phyloP scores from a whole-genome alignment of 345 rosid genomes.

The Sisymbrium irio region DNA sequence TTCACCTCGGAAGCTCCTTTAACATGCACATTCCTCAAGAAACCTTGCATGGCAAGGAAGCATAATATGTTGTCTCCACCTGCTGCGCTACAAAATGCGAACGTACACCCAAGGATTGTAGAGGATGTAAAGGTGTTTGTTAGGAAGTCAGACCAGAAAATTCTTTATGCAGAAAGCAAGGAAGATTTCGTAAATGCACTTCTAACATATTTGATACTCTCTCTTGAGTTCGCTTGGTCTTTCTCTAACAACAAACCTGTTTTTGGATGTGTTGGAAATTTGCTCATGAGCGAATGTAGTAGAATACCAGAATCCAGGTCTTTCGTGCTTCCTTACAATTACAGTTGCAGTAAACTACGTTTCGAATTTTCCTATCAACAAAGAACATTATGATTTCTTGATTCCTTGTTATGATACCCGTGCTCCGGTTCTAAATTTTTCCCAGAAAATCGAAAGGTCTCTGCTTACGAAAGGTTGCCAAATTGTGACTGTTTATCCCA shows the following conservation, averaged over 20 bases:
- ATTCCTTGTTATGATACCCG: too few species aligned
- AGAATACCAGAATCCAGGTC: background rate
- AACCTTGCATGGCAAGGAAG: background rate
- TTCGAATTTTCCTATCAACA: background rate
- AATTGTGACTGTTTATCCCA: too few species aligned
- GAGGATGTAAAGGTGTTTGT: background rate
- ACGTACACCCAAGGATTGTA: too few species aligned
- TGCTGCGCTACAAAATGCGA: too few species aligned
- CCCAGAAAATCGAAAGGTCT: too few species aligned
- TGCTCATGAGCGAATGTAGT: background rate
- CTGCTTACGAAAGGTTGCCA: too few species aligned
- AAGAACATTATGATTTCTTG: too few species aligned
- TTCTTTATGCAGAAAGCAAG: background rate
- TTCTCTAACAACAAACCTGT: background rate
- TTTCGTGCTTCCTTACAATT: background rate
- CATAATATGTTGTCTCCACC: background rate
- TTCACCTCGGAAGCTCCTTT: background rate
- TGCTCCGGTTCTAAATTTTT: background rate
- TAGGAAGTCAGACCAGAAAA: background rate
- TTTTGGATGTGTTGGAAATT: background rate
- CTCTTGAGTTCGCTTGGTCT: background rate
- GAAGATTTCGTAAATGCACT: background rate
- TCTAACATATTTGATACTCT: background rate
- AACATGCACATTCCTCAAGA: background rate
- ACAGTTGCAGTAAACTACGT: background rate